Conservation (phyloP, 768 basidiomycete species). For the Suillus subaureus region DNA sequence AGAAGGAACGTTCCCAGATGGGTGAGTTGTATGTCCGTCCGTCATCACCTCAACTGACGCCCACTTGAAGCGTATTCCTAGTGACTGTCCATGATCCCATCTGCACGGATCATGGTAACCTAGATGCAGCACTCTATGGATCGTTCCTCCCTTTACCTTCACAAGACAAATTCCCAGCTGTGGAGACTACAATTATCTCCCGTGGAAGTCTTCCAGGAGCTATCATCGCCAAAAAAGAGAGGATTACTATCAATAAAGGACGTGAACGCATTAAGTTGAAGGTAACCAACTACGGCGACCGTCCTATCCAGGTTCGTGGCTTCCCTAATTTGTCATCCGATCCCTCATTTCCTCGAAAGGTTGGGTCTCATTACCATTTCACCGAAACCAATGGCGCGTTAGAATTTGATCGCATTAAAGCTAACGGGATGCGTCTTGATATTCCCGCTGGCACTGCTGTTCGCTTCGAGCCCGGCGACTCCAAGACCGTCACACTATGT, state of each 20-base stretch:
- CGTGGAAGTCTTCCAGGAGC: constrained; percentile 71
- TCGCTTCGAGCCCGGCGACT: constrained; percentile 93
- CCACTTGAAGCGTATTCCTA: constrained; percentile 65
- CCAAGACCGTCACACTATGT: constrained; percentile 81
- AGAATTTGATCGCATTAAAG: constrained; percentile 77
- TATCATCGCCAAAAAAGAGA: constrained; percentile 62
- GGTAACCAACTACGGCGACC: constrained; percentile 90
- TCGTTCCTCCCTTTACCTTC: constrained; percentile 88
- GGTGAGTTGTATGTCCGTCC: constrained; percentile 46
- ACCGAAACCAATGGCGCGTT: constrained; percentile 84
- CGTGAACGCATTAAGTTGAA: constrained; percentile 67
- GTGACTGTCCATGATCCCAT: constrained; percentile 97
- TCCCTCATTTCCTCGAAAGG: constrained; percentile 40
- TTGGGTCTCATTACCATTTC: constrained; percentile 96
- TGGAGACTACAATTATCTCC: constrained; percentile 50
- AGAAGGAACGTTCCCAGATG: constrained; percentile 89
- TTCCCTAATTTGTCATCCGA: not conserved
- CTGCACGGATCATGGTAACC: constrained; percentile 77
- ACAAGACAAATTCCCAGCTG: constrained; percentile 61
- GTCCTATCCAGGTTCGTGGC: constrained; percentile 80
- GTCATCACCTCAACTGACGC: constrained; percentile 4
- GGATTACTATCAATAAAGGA: constrained; percentile 76
- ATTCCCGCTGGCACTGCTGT: constrained; percentile 95
- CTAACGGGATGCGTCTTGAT: constrained; percentile 87
- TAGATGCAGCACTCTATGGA: constrained; percentile 87